phyloP scores from a whole-genome alignment of 2,329 filamentous ascomycete genomes.

The Fusarium sulawesiense region DNA sequence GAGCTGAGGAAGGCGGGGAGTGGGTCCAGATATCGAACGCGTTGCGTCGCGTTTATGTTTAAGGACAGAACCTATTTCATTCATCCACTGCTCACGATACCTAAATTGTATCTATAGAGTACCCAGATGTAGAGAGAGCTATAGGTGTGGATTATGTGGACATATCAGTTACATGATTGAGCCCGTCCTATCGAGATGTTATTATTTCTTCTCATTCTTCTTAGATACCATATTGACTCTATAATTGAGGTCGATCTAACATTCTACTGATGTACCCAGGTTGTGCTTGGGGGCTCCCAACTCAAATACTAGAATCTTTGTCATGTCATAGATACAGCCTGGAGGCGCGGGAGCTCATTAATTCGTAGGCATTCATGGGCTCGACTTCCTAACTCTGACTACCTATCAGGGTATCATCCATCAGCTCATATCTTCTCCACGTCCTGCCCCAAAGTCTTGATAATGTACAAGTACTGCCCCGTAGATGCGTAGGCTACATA shows the following conservation, averaged over 20 bases:
- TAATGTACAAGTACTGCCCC: constrained; percentile 44
- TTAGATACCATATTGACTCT: not conserved
- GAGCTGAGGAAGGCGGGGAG: constrained; percentile 1
- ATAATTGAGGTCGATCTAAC: not conserved
- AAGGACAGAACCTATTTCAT: not conserved
- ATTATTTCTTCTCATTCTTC: not conserved
- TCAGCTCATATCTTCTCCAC: constrained; percentile 7
- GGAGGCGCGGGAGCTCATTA: not conserved
- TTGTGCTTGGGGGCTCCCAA: not conserved
- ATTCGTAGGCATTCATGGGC: constrained; percentile 9
- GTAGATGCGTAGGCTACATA: constrained; percentile 38
- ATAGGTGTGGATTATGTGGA: not conserved
- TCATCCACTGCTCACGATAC: not conserved
- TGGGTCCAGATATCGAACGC: constrained; percentile 7
- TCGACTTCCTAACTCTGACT: constrained; percentile 28
- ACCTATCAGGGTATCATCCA: constrained; percentile 20
- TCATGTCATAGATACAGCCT: not conserved
- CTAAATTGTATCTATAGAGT: not conserved
- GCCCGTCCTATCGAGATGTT: not conserved
- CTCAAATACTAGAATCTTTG: not conserved
- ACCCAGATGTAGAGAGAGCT: not conserved
- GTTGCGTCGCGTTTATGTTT: not conserved
- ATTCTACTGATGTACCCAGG: not conserved
- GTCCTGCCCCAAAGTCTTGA: constrained; percentile 7
- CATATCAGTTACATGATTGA: not conserved